Evolutionary conservation across 1,284 basidiomycete genomes (phyloP).

Genomic region (Phylloporus sp.): DNA sequence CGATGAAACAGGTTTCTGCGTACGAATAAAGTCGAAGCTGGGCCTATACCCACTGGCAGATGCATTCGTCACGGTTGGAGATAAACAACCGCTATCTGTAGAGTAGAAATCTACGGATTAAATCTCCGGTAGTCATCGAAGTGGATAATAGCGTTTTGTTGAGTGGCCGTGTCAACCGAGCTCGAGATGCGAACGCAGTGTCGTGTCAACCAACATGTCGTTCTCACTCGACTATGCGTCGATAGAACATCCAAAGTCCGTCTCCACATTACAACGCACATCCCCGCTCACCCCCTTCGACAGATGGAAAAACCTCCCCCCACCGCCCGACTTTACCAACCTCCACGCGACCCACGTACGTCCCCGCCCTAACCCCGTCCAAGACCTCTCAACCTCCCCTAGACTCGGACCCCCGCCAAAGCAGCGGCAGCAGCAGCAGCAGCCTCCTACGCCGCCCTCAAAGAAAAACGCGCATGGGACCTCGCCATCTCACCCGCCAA

Average conservation of each 20-base stretch:
- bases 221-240: slow-evolving; percentile 35
- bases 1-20: no score
- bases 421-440: slow-evolving; percentile 38
- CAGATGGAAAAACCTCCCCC: slow-evolving; percentile 64
- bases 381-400: neutral
- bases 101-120: no score
- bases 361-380: neutral
- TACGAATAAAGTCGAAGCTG: no score
- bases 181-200: no score
- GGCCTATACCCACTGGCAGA: no score
- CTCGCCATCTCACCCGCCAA: slow-evolving; percentile 85
- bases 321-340: slow-evolving; percentile 63
- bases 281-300: neutral
- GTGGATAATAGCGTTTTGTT: no score
- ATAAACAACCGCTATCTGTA: no score
- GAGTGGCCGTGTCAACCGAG: no score
- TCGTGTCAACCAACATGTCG: slow-evolving; percentile 22
- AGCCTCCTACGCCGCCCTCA: slow-evolving; percentile 66
- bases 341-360: slow-evolving; percentile 34
- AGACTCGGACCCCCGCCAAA: slow-evolving; percentile 50
- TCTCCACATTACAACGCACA: neutral
- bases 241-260: slow-evolving; percentile 29
- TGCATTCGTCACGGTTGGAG: no score
- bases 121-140: no score
- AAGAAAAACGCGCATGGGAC: slow-evolving; percentile 87